These are phyloP conservation scores for Ustilago sp. DNA, from an alignment of 1,284 basidiomycete genomes.

Conservation along the genomic window DNA sequence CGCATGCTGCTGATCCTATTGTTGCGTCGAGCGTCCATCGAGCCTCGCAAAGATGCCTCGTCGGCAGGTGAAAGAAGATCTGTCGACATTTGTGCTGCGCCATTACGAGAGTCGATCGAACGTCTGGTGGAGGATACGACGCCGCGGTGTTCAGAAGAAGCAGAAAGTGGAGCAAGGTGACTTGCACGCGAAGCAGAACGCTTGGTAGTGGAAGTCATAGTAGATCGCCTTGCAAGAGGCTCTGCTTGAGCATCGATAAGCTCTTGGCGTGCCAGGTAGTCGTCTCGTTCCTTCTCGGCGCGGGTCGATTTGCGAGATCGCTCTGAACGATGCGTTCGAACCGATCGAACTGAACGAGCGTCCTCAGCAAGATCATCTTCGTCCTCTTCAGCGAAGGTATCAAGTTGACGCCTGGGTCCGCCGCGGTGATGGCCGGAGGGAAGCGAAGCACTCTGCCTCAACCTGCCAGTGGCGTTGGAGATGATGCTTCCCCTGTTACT, in stretches of 20 bases:
- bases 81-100: neutral
- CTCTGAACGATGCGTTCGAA: constrained; percentile 19
- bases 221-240: constrained; percentile 1
- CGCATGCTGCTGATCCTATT: constrained; percentile 15
- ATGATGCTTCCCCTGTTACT: constrained; percentile 31
- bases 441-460: constrained; percentile 32
- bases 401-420: constrained; percentile 25
- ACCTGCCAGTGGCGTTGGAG: constrained; percentile 33
- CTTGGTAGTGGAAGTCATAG: constrained; percentile 6
- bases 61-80: constrained; percentile 18
- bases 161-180: constrained; percentile 20
- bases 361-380: constrained; percentile 35
- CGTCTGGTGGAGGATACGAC: neutral
- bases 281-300: constrained; percentile 44
- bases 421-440: constrained; percentile 34
- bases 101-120: constrained; percentile 26
- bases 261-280: constrained; percentile 42
- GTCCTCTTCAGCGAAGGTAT: constrained; percentile 45
- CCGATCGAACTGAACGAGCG: constrained; percentile 23
- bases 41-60: constrained; percentile 22
- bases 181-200: constrained; percentile 17
- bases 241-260: constrained; percentile 13
- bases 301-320: constrained; percentile 33
- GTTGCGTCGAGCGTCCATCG: constrained; percentile 27
- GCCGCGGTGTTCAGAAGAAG: constrained; percentile 13